phyloP scores from a whole-genome alignment of 192 early-diverging fungal genomes.

The Piromyces finnis region DNA sequence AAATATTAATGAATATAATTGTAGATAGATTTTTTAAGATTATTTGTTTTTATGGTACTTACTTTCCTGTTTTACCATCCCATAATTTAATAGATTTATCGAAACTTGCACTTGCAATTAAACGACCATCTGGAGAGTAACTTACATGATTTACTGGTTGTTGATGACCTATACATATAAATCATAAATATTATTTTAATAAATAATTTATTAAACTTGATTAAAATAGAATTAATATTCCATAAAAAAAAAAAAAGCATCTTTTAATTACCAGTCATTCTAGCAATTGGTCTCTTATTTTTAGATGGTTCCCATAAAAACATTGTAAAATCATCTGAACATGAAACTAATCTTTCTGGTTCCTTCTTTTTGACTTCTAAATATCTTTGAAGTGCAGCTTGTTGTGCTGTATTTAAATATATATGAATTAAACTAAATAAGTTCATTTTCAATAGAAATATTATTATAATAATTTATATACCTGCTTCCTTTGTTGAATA shows the following conservation, averaged over 20 bases:
- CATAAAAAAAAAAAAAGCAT: too few species aligned
- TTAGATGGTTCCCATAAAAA: constrained; percentile 78
- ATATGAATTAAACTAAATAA: too few species aligned
- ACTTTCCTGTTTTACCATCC: constrained; percentile 71
- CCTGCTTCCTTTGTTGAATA: constrained; percentile 40
- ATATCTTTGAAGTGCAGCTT: constrained; percentile 62
- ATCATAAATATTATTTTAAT: too few species aligned
- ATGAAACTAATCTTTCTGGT: constrained; percentile 70
- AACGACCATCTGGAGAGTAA: constrained; percentile 81
- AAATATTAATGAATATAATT: too few species aligned
- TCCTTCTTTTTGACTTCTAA: constrained; percentile 39
- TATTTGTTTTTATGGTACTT: constrained; percentile 10
- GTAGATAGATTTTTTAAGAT: too few species aligned
- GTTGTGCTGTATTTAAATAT: constrained; percentile 35
- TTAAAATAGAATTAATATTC: too few species aligned
- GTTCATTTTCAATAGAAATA: too few species aligned
- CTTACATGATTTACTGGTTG: constrained; percentile 85
- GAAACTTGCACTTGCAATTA: constrained; percentile 81
- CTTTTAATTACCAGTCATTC: constrained; percentile 37
- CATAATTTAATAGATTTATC: constrained; percentile 97
- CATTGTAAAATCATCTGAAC: constrained; percentile 96
- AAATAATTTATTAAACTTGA: too few species aligned
- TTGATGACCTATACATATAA: constrained; percentile 48
- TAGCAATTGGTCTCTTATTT: constrained; percentile 42
- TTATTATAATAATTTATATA: constrained; percentile 8